Base-by-base conservation (phyloP, 179 eudicot species). In the Beta corolliflora region DNA sequence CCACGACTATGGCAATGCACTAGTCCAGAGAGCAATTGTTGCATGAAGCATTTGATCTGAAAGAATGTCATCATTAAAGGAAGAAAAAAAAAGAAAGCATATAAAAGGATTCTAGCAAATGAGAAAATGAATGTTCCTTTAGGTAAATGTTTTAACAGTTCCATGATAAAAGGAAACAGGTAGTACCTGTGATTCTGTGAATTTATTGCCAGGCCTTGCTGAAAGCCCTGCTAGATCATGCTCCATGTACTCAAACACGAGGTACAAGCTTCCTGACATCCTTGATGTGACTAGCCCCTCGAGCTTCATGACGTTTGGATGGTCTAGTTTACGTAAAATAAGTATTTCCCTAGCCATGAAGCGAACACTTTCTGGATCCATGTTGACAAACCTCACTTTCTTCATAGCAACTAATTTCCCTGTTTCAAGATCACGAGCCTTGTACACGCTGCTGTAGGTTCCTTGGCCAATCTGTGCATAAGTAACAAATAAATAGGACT, bases 301-400 rank as follows among this genome's bases (percentile, higher is more conserved):
- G 48, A 90, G 88, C 77, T 90, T 90, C 81, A 90, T 88, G 46
- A 90, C 74, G 60, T 90, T 90, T 54, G 90, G 92, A 83, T 90
- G 92, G 53, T 90, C 91, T 36, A 90, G 82, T 54, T 80, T 85
- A 44, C 92, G 88, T 4, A 88, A 77, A 45, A 90, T 83, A 70
- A 81, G 79, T 48, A 90, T 88, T 79, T 88, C 91, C 77, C 92
- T 88, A 7, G 92, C 91, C 92, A 89, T 88, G 83, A 89, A 89
- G 9, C 89, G 86, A 29, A 89, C 90, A 73, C 92, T 88, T 41
- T 89, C 90, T 16, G 89, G 92, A 66, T 89, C 92, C 90, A 88
- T 89, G 83, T 86, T 88, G n/a, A 86, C 87, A 73, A 88, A 89
- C 54, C 92, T 83, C 55, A 89, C 92, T 71, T 85, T 89, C 68